phyloP scores from a whole-genome alignment of 2,329 filamentous ascomycete genomes.

The Plectosphaerella sp. region DNA sequence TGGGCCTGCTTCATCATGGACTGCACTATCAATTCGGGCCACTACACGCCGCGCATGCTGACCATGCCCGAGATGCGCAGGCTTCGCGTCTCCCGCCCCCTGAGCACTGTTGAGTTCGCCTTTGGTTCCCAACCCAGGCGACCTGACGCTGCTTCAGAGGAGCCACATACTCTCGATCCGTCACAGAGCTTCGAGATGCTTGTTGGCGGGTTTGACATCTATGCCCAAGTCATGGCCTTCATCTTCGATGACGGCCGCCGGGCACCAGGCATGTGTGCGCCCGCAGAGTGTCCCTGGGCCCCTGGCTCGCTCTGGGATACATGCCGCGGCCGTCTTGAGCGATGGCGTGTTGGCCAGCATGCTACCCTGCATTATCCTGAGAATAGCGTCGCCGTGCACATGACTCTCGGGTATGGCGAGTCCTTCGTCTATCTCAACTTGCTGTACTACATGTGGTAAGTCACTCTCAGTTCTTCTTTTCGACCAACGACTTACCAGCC shows the following conservation, averaged over 20 bases:
- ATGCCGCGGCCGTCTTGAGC: slow-evolving; percentile 21
- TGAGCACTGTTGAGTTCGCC: slow-evolving; percentile 30
- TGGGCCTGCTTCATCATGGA: slow-evolving; percentile 43
- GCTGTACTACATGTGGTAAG: slow-evolving; percentile 36
- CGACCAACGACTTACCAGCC: not conserved
- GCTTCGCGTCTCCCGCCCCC: slow-evolving; percentile 23
- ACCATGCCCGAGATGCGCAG: slow-evolving; percentile 28
- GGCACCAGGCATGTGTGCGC: slow-evolving; percentile 30
- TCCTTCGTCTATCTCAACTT: slow-evolving; percentile 37
- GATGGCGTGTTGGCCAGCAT: slow-evolving; percentile 30
- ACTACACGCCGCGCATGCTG: slow-evolving; percentile 30
- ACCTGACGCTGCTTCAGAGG: slow-evolving; percentile 7
- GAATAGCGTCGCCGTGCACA: slow-evolving; percentile 30
- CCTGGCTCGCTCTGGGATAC: slow-evolving; percentile 27
- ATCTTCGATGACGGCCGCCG: slow-evolving; percentile 36
- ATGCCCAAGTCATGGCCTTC: slow-evolving; percentile 33
- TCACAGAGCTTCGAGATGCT: slow-evolving; percentile 28
- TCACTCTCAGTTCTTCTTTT: not conserved
- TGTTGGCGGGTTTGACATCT: slow-evolving; percentile 38
- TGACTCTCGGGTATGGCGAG: slow-evolving; percentile 33
- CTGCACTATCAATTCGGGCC: slow-evolving; percentile 36
- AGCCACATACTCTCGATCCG: slow-evolving; percentile 15
- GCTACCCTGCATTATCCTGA: slow-evolving; percentile 29
- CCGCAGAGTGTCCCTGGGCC: slow-evolving; percentile 34
- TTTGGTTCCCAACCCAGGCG: slow-evolving; percentile 21